Conservation (phyloP, 1,284 basidiomycete species). For the Neonothopanus nambi region DNA sequence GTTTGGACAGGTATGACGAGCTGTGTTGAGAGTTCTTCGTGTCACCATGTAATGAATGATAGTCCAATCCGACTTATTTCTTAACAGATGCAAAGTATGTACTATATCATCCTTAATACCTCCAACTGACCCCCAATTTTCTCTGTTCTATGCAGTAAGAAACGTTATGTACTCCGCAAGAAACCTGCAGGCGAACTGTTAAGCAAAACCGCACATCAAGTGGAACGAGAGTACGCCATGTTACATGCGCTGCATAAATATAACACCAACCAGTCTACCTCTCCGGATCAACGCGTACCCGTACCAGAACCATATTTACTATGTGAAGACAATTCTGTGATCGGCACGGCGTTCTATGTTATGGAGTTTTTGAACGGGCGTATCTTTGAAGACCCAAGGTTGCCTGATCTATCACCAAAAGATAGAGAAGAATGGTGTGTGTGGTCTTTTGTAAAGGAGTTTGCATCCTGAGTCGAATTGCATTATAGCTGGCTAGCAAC, state of each 20-base stretch:
- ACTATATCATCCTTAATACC: not conserved
- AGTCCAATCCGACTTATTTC: slow-evolving; percentile 97
- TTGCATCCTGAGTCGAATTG: too few relatives aligned
- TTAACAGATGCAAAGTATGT: slow-evolving; percentile 71
- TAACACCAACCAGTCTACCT: slow-evolving; percentile 60
- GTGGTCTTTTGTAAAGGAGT: slow-evolving; percentile 24
- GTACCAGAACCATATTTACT: slow-evolving; percentile 85
- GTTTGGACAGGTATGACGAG: slow-evolving; percentile 77
- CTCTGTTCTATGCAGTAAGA: slow-evolving; percentile 40
- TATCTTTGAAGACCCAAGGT: slow-evolving; percentile 85
- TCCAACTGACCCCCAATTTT: not conserved
- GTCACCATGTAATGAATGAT: slow-evolving; percentile 2
- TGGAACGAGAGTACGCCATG: slow-evolving; percentile 90
- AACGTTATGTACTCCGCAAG: slow-evolving; percentile 84
- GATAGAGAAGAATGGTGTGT: slow-evolving; percentile 72
- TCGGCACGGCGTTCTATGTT: slow-evolving; percentile 92
- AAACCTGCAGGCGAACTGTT: slow-evolving; percentile 90
- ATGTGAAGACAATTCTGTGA: slow-evolving; percentile 75
- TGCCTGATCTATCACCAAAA: slow-evolving; percentile 63
- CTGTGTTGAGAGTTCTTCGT: too few relatives aligned
- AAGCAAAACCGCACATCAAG: slow-evolving; percentile 88
- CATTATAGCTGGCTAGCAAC: slow-evolving; percentile 67
- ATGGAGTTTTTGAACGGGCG: slow-evolving; percentile 95
- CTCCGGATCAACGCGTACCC: slow-evolving; percentile 62
- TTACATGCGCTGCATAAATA: slow-evolving; percentile 74